Evolutionary conservation across 2,329 filamentous ascomycete genomes (phyloP), one percentile per base, ranked within the genome.

Genomic region (Trichoderma pleuroti): DNA sequence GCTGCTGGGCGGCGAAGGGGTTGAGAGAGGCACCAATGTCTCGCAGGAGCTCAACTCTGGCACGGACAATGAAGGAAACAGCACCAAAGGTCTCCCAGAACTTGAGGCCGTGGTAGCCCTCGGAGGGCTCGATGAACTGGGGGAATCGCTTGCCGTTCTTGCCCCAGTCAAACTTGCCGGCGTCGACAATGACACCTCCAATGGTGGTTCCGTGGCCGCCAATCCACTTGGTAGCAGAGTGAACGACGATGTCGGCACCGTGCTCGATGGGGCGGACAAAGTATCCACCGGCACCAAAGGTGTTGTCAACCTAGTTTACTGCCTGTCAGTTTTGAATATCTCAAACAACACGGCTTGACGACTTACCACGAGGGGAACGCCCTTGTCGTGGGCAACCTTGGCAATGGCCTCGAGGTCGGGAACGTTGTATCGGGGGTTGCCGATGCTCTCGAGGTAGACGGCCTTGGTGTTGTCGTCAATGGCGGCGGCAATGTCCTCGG

Each of bases 161-260:
- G 76, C 92, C 93, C 94, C 95, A 98, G 85, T 97, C 92, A 79
- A 98, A 98, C 80, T 93, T 96, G 77, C 94, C 94, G 74, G 91
- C 89, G 83, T 98, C 94, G 74, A 98, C 85, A 39, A 98, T 87
- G 56, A 97, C 87, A 72, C 94, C 94, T 71, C 87, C 94, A 74
- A 98, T 92, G 30, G 94, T 97, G 52, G 94, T 97, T 72, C 94
- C 95, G 81, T 98, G 95, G 54, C 94, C 94, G 70, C 94, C 94
- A 73, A 98, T 98, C 94, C 94, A 98, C 82, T 98, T 98, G 71
- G 94, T 97, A 12, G 94, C 94, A 49, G 92, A 96, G 86, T 98
- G 94, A 28, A 97, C 93, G 66, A 98, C 91, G 72, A 98, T 97
- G 79, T 98, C 94, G 73, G 93, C 94, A 69, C 94, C 94, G 81